These are phyloP conservation scores for Picochlorum sp. DNA, from an alignment of 139 green algal species.

Conservation along the genomic window DNA sequence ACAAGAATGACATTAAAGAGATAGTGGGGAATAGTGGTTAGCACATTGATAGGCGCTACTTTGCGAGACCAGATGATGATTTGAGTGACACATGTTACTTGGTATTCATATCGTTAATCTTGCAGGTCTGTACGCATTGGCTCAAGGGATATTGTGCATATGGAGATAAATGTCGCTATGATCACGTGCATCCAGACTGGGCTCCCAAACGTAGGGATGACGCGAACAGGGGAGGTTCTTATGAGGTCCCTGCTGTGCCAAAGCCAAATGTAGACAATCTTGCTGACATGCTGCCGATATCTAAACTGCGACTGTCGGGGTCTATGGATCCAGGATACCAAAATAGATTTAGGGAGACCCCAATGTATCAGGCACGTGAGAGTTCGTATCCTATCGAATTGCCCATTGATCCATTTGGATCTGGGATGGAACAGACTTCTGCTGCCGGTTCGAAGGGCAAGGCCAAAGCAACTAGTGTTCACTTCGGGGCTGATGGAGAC, in stretches of 20 bases:
- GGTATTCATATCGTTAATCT: no score
- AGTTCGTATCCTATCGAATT: background rate
- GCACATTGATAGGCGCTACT: no score
- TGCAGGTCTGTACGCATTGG: constrained; percentile 51
- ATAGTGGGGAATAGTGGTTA: no score
- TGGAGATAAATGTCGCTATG: constrained; percentile 30
- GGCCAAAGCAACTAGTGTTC: no score
- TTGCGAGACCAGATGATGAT: no score
- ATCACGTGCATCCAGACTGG: constrained; percentile 19
- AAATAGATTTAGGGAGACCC: background rate
- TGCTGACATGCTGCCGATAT: constrained; percentile 13
- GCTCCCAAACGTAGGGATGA: background rate
- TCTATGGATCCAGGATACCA: background rate
- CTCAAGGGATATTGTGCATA: constrained; percentile 43
- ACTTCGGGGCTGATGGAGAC: no score
- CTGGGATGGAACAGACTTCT: background rate
- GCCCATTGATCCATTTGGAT: constrained; percentile 5
- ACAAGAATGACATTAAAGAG: no score
- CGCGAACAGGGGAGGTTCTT: background rate
- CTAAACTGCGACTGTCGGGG: constrained; percentile 12
- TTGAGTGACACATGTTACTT: no score
- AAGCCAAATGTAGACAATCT: constrained; percentile 10
- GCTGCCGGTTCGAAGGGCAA: no score
- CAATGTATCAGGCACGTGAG: background rate
- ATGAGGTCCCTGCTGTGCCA: background rate